Percentiles rank a stretch among this genome's conserved stretches.
phyloP scores from a whole-genome alignment of 768 basidiomycete genomes.

The Boletus reticuloceps region DNA sequence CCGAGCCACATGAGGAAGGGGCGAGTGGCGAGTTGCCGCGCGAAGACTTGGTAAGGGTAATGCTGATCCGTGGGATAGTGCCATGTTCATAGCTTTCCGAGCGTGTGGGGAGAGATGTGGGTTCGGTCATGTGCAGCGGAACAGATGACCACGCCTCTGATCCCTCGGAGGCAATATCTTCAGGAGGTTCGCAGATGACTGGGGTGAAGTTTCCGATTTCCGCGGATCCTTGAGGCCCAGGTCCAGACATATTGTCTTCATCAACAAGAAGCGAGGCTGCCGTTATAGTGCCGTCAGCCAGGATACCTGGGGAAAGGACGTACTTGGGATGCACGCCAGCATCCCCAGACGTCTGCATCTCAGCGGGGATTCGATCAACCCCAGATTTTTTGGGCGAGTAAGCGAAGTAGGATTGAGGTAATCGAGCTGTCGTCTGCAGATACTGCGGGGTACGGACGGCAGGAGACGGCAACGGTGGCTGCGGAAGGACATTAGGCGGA shows the following conservation, averaged over 20 bases:
- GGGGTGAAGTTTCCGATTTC: conserved; percentile 25
- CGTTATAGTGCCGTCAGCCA: conserved; percentile 13
- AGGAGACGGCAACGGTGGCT: conserved; percentile 13
- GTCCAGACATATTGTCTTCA: conserved; percentile 10
- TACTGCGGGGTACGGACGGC: conserved; percentile 23
- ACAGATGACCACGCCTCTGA: conserved; percentile 14
- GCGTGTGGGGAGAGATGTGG: conserved; percentile 13
- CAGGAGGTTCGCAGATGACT: conserved; percentile 30
- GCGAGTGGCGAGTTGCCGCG: conserved; percentile 27
- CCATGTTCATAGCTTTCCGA: conserved; percentile 12
- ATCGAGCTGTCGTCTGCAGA: conserved; percentile 23
- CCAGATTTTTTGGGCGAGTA: conserved; percentile 24
- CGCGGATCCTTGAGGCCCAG: conserved; percentile 19
- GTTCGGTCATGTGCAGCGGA: conserved; percentile 10
- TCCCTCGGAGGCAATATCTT: conserved; percentile 23
- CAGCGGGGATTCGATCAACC: conserved; percentile 25
- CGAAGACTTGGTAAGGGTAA: conserved; percentile 29
- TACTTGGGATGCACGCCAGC: conserved; percentile 14
- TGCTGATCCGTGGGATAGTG: conserved; percentile 30
- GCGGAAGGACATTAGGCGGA: conserved; percentile 17
- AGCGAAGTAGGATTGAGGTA: conserved; percentile 26
- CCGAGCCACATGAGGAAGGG: conserved; percentile 27
- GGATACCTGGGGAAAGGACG: conserved; percentile 16
- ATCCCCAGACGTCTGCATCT: conserved; percentile 13
- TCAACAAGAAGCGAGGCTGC: conserved; percentile 13